Percentiles rank a stretch among this genome's conserved stretches.
These are phyloP conservation scores for Salvia rosmarinus DNA, from an alignment of 257 asterid species.

Conservation along the genomic window DNA sequence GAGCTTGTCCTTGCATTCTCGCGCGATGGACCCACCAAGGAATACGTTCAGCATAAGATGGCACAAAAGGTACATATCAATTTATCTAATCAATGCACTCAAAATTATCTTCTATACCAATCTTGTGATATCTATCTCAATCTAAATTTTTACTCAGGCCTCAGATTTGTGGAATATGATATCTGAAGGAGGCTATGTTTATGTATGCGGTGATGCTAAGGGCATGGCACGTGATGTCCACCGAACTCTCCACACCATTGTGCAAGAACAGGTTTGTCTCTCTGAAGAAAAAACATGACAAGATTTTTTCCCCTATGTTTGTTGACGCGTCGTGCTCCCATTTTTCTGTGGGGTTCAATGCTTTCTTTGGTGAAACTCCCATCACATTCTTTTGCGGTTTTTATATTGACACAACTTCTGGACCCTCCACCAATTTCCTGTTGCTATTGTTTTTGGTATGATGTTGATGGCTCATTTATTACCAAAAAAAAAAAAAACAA, in stretches of 20 bases:
- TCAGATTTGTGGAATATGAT: constrained; percentile 81
- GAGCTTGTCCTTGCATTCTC: constrained; percentile 95
- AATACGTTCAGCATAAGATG: constrained; percentile 98
- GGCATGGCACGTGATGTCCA: constrained; percentile 99
- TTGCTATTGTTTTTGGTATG: constrained; percentile 8
- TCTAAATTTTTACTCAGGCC: constrained; percentile 49
- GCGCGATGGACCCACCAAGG: constrained; percentile 85
- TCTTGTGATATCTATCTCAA: background rate
- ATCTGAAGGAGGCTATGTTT: constrained; percentile 80
- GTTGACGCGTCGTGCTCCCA: constrained; percentile 8
- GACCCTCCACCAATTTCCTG: background rate
- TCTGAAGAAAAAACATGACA: background rate
- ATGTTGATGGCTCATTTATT: constrained; percentile 24
- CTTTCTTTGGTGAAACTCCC: constrained; percentile 32
- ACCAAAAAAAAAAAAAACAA: background rate
- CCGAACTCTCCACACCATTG: constrained; percentile 86
- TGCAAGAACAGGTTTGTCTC: constrained; percentile 80
- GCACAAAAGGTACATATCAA: constrained; percentile 61
- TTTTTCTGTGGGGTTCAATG: background rate
- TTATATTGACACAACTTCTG: constrained; percentile 20
- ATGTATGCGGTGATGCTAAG: constrained; percentile 98
- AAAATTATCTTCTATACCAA: background rate
- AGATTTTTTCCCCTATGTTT: background rate
- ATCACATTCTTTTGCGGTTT: constrained; percentile 35
- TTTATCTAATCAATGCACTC: background rate